Evolutionary conservation across 2,329 filamentous ascomycete species (phyloP).

Genomic region (Penicillium sp.): DNA sequence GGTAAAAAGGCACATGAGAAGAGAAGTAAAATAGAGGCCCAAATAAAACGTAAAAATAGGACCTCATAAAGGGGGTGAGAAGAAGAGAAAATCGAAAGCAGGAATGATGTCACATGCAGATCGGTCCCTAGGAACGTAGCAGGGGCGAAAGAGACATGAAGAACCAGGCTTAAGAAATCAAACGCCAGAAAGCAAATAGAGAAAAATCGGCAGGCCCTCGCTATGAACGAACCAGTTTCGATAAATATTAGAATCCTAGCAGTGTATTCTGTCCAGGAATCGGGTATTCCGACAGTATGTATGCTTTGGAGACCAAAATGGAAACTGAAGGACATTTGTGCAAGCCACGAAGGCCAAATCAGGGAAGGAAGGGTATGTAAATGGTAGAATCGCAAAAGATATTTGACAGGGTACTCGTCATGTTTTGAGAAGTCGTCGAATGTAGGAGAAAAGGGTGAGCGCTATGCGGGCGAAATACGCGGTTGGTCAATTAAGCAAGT

Average conservation of each 20-base stretch:
- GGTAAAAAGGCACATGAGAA: conserved; percentile 27
- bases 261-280: background rate
- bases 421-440: conserved; percentile 33
- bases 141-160: conserved; percentile 33
- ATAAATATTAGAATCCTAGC: conserved; percentile 4
- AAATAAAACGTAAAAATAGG: conserved; percentile 16
- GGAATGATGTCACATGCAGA: conserved; percentile 23
- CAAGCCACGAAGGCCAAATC: conserved; percentile 26
- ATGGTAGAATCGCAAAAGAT: conserved; percentile 19
- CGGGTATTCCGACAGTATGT: background rate
- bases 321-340: conserved; percentile 30
- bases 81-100: conserved; percentile 21
- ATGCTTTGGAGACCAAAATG: conserved; percentile 9
- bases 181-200: conserved; percentile 28
- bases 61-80: conserved; percentile 18
- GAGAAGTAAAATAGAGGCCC: conserved; percentile 13
- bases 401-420: conserved; percentile 34
- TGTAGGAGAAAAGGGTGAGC: conserved; percentile 5
- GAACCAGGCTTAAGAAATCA: conserved; percentile 28
- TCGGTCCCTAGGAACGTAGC: conserved; percentile 42
- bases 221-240: conserved; percentile 30
- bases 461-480: background rate
- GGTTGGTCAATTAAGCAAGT: background rate
- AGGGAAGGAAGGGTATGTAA: conserved; percentile 26
- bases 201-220: conserved; percentile 28